Base-by-base conservation (phyloP, 768 basidiomycete genomes). In the Termitomyces sp. region DNA sequence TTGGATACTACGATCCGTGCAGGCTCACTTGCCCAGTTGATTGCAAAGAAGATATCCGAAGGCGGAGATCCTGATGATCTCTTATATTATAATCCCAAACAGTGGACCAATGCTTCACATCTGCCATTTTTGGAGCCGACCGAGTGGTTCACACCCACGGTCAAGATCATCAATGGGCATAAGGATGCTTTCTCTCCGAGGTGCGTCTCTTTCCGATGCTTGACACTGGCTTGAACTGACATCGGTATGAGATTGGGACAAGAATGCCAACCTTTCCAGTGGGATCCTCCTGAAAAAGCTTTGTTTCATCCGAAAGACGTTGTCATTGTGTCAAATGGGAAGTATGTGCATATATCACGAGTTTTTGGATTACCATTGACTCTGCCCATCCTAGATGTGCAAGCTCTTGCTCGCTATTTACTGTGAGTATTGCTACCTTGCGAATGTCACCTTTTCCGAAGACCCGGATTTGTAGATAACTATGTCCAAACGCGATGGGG, bases 401-500 rank as follows among this genome's bases (percentile, higher is more conserved):
- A 22, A 80, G 79, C 58, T 79, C 79, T 13, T 80, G 79, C 60
- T 77, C 77, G 2, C 61, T 79, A 18, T 79, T 79, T 62, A 76
- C 76, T 57, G 77, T 79, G 43, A 50, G 72, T 70, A 18, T 42
- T 27, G 10, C 6, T 39, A 7, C 26, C 10, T 40, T 30, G 5
- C 4, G n/a, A 39, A 14, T 2, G 20, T 30, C 14, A n/a, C 6
- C 26, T 27, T 32, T 51, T 14, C 26, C 24, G 18, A 36, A 40
- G 18, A 14, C 12, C 13, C n/a, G 3, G n/a, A 18, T 32, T 22
- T 20, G 16, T 46, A 84, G 83, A 81, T 85, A 61, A 82, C 82
- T 27, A 84, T 87, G 82, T 69, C 78, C 1, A 86, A 85, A 67
- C 71, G 76, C 34, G 82, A 86, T 54, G 82, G 82, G 26, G 79